Percentiles rank a stretch among this genome's conserved stretches.
Evolutionary conservation across 2,329 filamentous ascomycete genomes (phyloP).

Genomic region (Didymellaceae sp.): DNA sequence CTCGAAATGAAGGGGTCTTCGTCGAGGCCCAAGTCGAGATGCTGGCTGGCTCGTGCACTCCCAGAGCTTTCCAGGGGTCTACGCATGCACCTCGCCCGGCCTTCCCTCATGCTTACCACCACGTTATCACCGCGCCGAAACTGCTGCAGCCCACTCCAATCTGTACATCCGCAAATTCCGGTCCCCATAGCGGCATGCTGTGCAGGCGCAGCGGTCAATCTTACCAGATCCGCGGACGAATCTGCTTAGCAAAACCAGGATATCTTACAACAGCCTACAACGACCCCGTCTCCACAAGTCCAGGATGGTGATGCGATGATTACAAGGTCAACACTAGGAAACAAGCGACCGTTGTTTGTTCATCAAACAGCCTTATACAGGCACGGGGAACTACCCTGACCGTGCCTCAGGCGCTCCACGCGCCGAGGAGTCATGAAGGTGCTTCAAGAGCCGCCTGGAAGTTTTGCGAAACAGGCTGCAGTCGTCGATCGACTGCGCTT

Average conservation of each 20-base stretch:
- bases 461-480: slow-evolving; percentile 5
- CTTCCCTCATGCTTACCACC: neutral
- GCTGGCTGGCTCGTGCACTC: slow-evolving; percentile 3
- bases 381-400: neutral
- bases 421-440: slow-evolving; percentile 3
- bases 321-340: slow-evolving; percentile 13
- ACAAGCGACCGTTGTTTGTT: slow-evolving; percentile 14
- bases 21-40: slow-evolving; percentile 7
- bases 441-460: slow-evolving; percentile 3
- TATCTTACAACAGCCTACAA: neutral
- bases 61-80: slow-evolving; percentile 10
- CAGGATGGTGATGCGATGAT: slow-evolving; percentile 1
- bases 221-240: neutral
- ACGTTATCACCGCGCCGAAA: slow-evolving; percentile 1
- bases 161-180: slow-evolving; percentile 4
- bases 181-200: neutral
- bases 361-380: slow-evolving; percentile 16
- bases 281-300: neutral
- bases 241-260: too few relatives aligned
- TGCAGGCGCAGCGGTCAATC: slow-evolving; percentile 7
- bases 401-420: slow-evolving; percentile 9
- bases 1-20: slow-evolving; percentile 17
- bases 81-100: slow-evolving; percentile 13
- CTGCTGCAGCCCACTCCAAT: slow-evolving; percentile 2
- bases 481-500: slow-evolving; percentile 1